A percentile compares a stretch with the other conserved stretches of the same genome.
These are phyloP conservation scores for Cajanus cajan DNA, from an alignment of 306 rosid genomes.

Conservation along the genomic window DNA sequence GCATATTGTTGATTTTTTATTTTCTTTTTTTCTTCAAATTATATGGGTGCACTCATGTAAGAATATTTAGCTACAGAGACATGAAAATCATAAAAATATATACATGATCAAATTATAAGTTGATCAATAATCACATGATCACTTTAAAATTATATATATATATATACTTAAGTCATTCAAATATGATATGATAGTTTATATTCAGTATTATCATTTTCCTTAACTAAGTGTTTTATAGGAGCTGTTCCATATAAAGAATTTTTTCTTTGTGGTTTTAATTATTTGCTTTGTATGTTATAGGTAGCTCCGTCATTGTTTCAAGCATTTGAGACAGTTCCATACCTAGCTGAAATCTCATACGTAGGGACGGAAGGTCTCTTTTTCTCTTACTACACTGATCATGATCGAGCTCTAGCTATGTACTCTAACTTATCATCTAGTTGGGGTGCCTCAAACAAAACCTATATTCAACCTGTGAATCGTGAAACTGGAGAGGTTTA, in stretches of 20 bases:
- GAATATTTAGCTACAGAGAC: too few species aligned
- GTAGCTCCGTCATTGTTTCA: conserved; percentile 56
- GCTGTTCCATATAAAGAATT: too few species aligned
- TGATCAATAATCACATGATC: too few species aligned
- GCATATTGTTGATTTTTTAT: not conserved
- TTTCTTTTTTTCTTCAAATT: not conserved
- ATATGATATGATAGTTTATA: too few species aligned
- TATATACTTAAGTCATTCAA: too few species aligned
- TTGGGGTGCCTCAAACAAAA: not conserved
- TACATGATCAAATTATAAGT: too few species aligned
- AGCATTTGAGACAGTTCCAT: conserved; percentile 48
- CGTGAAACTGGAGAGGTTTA: conserved; percentile 39
- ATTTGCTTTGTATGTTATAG: conserved; percentile 18
- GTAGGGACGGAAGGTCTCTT: conserved; percentile 48
- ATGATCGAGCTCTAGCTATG: conserved; percentile 40
- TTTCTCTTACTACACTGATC: conserved; percentile 45
- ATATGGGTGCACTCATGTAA: too few species aligned
- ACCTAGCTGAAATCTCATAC: conserved; percentile 48
- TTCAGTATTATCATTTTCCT: too few species aligned
- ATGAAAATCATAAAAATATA: too few species aligned
- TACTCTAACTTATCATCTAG: conserved; percentile 44
- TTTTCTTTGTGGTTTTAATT: not conserved
- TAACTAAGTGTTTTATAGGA: too few species aligned
- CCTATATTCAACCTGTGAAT: conserved; percentile 42
- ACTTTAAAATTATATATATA: too few species aligned